Percentiles rank a stretch among this genome's conserved stretches.
These are phyloP conservation scores for Myotisia sp. DNA, from an alignment of 2,329 filamentous ascomycete genomes.

Conservation along the genomic window DNA sequence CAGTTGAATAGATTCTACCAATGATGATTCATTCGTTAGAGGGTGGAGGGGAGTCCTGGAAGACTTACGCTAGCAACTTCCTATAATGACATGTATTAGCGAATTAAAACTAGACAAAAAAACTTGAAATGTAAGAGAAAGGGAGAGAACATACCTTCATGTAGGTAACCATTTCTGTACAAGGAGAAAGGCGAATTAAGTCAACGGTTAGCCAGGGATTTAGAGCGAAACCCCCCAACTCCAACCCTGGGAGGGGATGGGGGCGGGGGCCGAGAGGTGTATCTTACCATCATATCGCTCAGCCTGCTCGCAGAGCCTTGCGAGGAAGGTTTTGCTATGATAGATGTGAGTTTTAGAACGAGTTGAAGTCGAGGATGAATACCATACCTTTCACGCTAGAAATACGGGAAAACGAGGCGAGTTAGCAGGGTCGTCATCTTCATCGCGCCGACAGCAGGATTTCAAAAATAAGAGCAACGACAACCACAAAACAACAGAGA, in stretches of 20 bases:
- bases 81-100: slow-evolving; percentile 39
- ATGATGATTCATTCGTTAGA: slow-evolving; percentile 11
- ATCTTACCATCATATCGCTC: slow-evolving; percentile 96
- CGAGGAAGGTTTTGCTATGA: slow-evolving; percentile 95
- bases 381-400: slow-evolving; percentile 54
- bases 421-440: slow-evolving; percentile 14
- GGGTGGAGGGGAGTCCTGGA: slow-evolving; percentile 8
- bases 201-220: slow-evolving; percentile 12
- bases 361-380: slow-evolving; percentile 5
- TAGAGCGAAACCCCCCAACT: background rate
- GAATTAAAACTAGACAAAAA: no score
- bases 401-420: slow-evolving; percentile 14
- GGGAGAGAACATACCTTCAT: slow-evolving; percentile 59
- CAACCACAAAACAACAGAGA: slow-evolving; percentile 26
- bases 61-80: slow-evolving; percentile 79
- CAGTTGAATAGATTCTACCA: background rate
- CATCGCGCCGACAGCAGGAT: background rate
- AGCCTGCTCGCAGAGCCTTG: slow-evolving; percentile 98
- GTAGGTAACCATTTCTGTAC: slow-evolving; percentile 83
- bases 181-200: slow-evolving; percentile 9
- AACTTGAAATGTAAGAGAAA: background rate
- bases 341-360: slow-evolving; percentile 11
- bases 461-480: background rate
- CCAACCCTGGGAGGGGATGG: background rate
- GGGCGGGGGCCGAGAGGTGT: slow-evolving; percentile 11